phyloP scores from a whole-genome alignment of 2,329 filamentous ascomycete genomes.

The Apiospora hydei region DNA sequence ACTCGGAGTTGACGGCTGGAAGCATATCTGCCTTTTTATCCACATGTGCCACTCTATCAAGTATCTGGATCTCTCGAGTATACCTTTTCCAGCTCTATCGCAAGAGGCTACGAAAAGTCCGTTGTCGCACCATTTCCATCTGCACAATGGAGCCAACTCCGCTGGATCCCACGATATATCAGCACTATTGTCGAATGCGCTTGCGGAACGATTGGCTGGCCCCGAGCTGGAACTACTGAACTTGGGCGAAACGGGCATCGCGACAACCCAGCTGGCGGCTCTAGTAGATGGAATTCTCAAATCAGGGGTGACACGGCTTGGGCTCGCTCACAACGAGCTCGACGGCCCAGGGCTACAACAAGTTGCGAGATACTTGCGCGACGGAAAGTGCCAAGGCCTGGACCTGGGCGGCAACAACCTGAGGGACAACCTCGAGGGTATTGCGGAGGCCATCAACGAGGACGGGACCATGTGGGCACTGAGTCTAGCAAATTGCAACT shows the following conservation, averaged over 20 bases:
- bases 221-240: constrained; percentile 82
- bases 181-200: constrained; percentile 74
- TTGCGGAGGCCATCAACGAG: constrained; percentile 60
- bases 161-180: constrained; percentile 59
- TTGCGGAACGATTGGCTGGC: constrained; percentile 79
- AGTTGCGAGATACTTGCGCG: constrained; percentile 77
- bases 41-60: constrained; percentile 90
- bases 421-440: constrained; percentile 58
- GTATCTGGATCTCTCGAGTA: constrained; percentile 84
- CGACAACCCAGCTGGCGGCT: constrained; percentile 72
- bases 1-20: constrained; percentile 88
- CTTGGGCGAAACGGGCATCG: constrained; percentile 80
- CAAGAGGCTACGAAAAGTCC: constrained; percentile 35
- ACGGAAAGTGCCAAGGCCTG: constrained; percentile 82
- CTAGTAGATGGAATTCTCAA: constrained; percentile 85
- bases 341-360: constrained; percentile 77
- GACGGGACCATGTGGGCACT: constrained; percentile 75
- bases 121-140: constrained; percentile 32
- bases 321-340: constrained; percentile 83
- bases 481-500: constrained; percentile 84
- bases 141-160: constrained; percentile 42
- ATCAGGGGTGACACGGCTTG: constrained; percentile 79
- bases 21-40: constrained; percentile 85
- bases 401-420: constrained; percentile 88
- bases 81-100: constrained; percentile 69